Evolutionary conservation across 306 rosid species (phyloP).

Genomic region (Cucumis melo): DNA sequence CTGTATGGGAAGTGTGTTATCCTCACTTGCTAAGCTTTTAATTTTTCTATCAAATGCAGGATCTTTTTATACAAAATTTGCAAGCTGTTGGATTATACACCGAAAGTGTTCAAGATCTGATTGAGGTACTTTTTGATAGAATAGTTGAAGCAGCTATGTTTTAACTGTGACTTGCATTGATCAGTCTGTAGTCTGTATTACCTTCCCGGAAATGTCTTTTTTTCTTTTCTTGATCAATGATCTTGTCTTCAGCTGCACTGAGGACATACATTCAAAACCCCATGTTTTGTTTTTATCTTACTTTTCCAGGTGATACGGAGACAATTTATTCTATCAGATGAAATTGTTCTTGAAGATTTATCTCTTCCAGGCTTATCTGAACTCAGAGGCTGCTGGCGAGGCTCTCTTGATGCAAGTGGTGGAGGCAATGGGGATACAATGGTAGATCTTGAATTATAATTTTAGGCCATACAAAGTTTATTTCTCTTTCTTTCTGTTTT

Average conservation of each 20-base stretch:
- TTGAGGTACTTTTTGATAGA: slow-evolving; percentile 49
- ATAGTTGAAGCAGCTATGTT: not conserved
- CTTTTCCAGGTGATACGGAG: slow-evolving; percentile 51
- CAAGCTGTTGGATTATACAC: slow-evolving; percentile 60
- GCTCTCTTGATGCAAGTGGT: slow-evolving; percentile 90
- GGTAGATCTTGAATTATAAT: slow-evolving; percentile 33
- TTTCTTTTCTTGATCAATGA: slow-evolving; percentile 2
- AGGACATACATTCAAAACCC: not conserved
- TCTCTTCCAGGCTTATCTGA: slow-evolving; percentile 81
- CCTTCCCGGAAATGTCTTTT: not conserved
- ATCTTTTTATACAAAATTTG: slow-evolving; percentile 63
- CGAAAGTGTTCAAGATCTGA: slow-evolving; percentile 36
- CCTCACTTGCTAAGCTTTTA: not conserved
- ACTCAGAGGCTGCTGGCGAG: slow-evolving; percentile 76
- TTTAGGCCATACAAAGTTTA: not conserved
- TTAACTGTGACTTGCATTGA: not conserved
- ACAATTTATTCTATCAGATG: slow-evolving; percentile 35
- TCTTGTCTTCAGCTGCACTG: slow-evolving; percentile 12
- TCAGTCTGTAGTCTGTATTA: not conserved
- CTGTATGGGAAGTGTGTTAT: not conserved
- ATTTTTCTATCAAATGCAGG: slow-evolving; percentile 40
- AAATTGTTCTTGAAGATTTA: slow-evolving; percentile 53
- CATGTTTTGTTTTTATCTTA: not conserved
- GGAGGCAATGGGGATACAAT: slow-evolving; percentile 95
- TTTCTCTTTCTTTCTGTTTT: not conserved